Percentiles rank a stretch among this genome's conserved stretches.
Evolutionary conservation across 192 early-diverging fungal genomes (phyloP).

Genomic region (Coemansia sp.): DNA sequence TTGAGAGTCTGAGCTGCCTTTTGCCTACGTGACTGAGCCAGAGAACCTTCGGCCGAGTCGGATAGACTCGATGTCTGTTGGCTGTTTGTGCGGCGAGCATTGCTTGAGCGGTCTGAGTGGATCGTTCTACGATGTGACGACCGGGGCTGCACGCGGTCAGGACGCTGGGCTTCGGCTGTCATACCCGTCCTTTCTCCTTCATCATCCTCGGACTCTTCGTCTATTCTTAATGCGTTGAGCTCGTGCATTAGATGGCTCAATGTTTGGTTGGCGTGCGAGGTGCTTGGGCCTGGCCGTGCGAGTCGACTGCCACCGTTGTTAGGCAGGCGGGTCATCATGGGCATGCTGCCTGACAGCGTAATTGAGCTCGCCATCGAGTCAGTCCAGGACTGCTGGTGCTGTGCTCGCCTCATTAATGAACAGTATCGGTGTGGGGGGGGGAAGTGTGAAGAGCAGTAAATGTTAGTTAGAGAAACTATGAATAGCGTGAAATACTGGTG

Average conservation of each 20-base stretch:
- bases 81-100: neutral
- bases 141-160: conserved; percentile 2
- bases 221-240: conserved; percentile 35
- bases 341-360: conserved; percentile 32
- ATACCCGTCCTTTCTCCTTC: conserved; percentile 12
- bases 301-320: conserved; percentile 16
- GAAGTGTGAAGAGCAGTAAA: neutral
- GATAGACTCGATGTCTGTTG: neutral
- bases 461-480: neutral
- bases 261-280: conserved; percentile 8
- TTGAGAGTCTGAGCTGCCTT: conserved; percentile 4
- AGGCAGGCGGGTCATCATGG: conserved; percentile 4
- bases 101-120: neutral
- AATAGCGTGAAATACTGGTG: neutral
- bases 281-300: neutral
- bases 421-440: neutral
- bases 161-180: conserved; percentile 5
- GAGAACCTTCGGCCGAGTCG: neutral
- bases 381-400: conserved; percentile 42
- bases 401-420: conserved; percentile 36
- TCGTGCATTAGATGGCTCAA: conserved; percentile 36
- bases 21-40: conserved; percentile 23
- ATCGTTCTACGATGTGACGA: conserved; percentile 5
- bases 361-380: conserved; percentile 57
- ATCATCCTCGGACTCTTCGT: conserved; percentile 27